Evolutionary conservation across 495 filamentous ascomycete genomes (phyloP), one percentile per base, ranked within the genome.

Genomic region (Neurospora sp.): DNA sequence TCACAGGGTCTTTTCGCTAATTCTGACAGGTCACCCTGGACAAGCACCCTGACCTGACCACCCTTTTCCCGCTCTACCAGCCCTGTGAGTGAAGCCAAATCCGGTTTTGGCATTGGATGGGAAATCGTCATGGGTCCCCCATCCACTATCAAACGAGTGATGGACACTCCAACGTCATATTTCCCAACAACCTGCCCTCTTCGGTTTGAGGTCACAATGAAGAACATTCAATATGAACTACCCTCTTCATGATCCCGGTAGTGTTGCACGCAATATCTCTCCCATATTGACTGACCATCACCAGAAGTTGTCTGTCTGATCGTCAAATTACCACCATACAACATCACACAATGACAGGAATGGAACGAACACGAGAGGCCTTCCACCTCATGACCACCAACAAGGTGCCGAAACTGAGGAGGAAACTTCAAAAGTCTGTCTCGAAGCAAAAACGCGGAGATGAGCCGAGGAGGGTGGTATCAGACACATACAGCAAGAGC

Each of bases 381-480:
- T 74, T 76, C 7, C 76, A 76, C 31, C 72, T 75, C 6, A 69
- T 73, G 8, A 49, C 74, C 49, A 74, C 72, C 70, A 80, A 78
- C 76, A 60, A 75, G 62, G 77, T 74, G 23, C 80, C 78, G 62
- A 84, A 78, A 44, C 79, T 82, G 72, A 83, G 83, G 72, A 80
- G 76, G 72, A 85, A 83, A 74, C 80, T 84, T 60, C 83, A 84
- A 72, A 86, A 85, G 70, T 75, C 75, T 39, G 73, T 80, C 62
- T 70, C 76, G 31, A 83, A 79, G 74, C 78, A 78, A 69, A 78
- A 77, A 77, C 79, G 69, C 77, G 70, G 74, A 73, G 72, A 69
- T 49, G 18, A 62, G 5, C 11, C 66, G 16, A 75, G 70, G 72
- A 74, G 79, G 72, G 39, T 70, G 35, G 62, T 73, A 70, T 20